Conservation (phyloP, 1,139 yeast species). For the Arxiozyma heterogenica region DNA sequence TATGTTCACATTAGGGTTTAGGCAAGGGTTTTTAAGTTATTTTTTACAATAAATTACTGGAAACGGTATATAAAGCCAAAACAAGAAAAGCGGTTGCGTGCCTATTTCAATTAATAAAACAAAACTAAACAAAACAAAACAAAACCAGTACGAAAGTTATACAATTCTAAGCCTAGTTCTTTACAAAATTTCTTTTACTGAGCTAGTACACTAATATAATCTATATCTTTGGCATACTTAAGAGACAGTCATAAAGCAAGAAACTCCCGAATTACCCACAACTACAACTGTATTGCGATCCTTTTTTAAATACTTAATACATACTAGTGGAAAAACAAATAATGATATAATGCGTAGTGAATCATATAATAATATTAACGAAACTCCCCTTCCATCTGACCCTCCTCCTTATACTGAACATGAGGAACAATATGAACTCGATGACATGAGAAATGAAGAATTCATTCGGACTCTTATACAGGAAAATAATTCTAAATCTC, state of each 20-base stretch:
- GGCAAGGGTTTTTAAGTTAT: neutral
- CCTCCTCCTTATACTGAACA: conserved; percentile 1
- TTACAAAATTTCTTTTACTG: no score
- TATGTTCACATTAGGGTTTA: neutral
- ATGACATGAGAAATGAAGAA: conserved; percentile 1
- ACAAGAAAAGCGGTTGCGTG: neutral
- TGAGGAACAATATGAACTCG: neutral
- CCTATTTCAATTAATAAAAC: no score
- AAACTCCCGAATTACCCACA: no score
- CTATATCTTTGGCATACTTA: no score
- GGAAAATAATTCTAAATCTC: conserved; percentile 25
- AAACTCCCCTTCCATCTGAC: neutral
- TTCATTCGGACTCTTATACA: conserved; percentile 7
- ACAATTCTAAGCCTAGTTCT: neutral
- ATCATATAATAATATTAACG: neutral
- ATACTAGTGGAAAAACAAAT: no score
- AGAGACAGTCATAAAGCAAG: no score
- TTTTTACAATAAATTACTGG: no score
- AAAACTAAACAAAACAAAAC: neutral
- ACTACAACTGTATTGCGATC: no score
- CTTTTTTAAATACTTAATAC: no score
- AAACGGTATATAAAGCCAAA: neutral
- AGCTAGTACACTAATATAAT: no score
- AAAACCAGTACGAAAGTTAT: no score
- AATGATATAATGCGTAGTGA: neutral